Percentiles rank a stretch among this genome's conserved stretches.
Evolutionary conservation across 176 grass and related monocot genomes (phyloP).

Genomic region (Saccharum spontaneum): DNA sequence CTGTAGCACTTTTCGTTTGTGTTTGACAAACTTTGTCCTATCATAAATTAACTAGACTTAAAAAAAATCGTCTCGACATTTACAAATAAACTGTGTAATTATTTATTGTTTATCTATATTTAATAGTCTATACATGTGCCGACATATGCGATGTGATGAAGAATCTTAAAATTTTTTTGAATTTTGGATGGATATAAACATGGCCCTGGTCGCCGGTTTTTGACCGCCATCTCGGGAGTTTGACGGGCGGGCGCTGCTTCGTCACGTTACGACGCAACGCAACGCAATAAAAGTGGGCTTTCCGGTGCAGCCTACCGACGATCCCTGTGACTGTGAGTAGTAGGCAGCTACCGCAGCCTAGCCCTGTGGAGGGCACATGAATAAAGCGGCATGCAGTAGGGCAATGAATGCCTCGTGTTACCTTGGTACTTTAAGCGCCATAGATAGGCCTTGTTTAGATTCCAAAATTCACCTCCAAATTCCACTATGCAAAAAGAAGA

Average conservation of each 20-base stretch:
- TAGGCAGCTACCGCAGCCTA: not conserved
- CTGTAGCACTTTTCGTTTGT: too few relatives aligned
- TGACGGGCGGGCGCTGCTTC: not conserved
- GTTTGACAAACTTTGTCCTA: too few relatives aligned
- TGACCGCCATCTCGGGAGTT: conserved; percentile 3
- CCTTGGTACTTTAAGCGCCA: conserved; percentile 45
- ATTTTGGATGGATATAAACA: too few relatives aligned
- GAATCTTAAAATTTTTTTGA: too few relatives aligned
- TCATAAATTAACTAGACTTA: too few relatives aligned
- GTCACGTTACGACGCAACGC: conserved; percentile 15
- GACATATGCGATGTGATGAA: too few relatives aligned
- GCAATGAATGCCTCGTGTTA: conserved; percentile 27
- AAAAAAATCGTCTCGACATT: too few relatives aligned
- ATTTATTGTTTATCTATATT: too few relatives aligned
- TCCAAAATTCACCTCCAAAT: too few relatives aligned
- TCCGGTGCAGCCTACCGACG: conserved; percentile 33
- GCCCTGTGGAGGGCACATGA: conserved; percentile 22
- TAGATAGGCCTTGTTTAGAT: not conserved
- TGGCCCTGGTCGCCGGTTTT: conserved; percentile 15
- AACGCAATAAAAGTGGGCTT: conserved; percentile 30
- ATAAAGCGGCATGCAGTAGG: conserved; percentile 21
- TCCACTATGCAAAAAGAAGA: too few relatives aligned
- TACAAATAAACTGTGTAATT: too few relatives aligned
- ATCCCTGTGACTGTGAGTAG: conserved; percentile 44
- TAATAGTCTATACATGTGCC: too few relatives aligned